Conservation (phyloP, 2,329 filamentous ascomycete species). For the Sporothrix sp. region DNA sequence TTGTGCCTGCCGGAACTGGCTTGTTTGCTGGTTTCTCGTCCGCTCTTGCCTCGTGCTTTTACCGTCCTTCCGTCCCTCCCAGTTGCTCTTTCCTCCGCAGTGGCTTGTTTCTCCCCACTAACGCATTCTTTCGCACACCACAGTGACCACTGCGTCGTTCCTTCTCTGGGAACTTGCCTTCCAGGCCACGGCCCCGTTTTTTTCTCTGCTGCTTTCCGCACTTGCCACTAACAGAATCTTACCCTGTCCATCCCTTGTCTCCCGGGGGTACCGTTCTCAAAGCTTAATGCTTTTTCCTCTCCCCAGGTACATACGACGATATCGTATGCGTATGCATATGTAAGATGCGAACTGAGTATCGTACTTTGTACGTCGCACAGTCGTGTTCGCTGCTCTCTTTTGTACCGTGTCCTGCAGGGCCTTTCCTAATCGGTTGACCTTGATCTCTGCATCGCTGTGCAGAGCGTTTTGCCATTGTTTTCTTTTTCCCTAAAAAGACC, state of each 20-base stretch:
- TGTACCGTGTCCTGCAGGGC: not conserved
- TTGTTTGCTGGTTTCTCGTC: not conserved
- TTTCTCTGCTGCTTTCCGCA: constrained; percentile 38
- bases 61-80: not conserved
- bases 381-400: not conserved
- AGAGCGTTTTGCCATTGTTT: constrained; percentile 7
- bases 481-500: constrained; percentile 5
- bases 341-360: too few relatives aligned
- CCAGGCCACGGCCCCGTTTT: constrained; percentile 30
- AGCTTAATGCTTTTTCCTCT: constrained; percentile 4
- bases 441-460: not conserved
- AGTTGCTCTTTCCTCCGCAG: constrained; percentile 1
- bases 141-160: constrained; percentile 20
- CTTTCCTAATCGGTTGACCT: not conserved
- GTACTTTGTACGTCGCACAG: not conserved
- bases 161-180: constrained; percentile 31
- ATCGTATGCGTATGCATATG: too few relatives aligned
- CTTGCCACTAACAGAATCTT: constrained; percentile 27
- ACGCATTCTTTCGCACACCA: not conserved
- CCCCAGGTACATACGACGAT: too few relatives aligned
- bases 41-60: not conserved
- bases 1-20: constrained; percentile 1
- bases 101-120: not conserved
- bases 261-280: not conserved
- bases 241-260: not conserved